Evolutionary conservation across 192 early-diverging fungal genomes (phyloP).

Genomic region (Chytriomyces confervae): DNA sequence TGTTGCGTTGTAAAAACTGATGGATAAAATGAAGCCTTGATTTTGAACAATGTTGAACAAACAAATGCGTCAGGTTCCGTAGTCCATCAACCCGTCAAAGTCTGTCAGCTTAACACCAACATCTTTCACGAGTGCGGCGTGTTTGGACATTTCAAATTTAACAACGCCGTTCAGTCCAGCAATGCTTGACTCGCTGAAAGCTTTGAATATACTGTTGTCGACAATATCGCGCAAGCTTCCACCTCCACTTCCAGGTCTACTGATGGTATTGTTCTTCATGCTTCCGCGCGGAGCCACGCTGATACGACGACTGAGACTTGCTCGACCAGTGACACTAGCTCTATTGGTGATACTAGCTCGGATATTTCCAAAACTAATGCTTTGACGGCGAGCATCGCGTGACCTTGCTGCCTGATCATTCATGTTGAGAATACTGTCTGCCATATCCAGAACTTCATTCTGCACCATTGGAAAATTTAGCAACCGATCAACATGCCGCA

Average conservation of each 20-base stretch:
- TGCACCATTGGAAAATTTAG: neutral
- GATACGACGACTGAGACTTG: neutral
- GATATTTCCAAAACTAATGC: neutral
- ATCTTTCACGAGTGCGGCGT: conserved; percentile 11
- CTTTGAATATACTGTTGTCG: neutral
- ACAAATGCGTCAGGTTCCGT: too few relatives aligned
- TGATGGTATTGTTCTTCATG: neutral
- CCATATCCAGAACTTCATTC: conserved; percentile 16
- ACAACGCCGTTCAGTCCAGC: neutral
- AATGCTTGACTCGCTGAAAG: neutral
- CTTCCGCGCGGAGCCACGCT: neutral
- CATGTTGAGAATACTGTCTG: neutral
- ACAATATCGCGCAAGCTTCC: conserved; percentile 6
- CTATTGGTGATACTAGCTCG: neutral
- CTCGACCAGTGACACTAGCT: neutral
- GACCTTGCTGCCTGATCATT: neutral
- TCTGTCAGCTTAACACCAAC: neutral
- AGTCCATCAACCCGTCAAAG: conserved; percentile 2
- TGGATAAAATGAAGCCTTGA: too few relatives aligned
- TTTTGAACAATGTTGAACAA: too few relatives aligned
- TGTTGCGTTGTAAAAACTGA: too few relatives aligned
- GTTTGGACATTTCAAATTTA: neutral
- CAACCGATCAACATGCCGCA: neutral
- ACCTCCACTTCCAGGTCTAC: neutral
- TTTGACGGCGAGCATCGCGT: neutral